Evolutionary conservation across 306 rosid species (phyloP), one percentile per base, ranked within the genome.

Genomic region (Sophora flavescens): DNA sequence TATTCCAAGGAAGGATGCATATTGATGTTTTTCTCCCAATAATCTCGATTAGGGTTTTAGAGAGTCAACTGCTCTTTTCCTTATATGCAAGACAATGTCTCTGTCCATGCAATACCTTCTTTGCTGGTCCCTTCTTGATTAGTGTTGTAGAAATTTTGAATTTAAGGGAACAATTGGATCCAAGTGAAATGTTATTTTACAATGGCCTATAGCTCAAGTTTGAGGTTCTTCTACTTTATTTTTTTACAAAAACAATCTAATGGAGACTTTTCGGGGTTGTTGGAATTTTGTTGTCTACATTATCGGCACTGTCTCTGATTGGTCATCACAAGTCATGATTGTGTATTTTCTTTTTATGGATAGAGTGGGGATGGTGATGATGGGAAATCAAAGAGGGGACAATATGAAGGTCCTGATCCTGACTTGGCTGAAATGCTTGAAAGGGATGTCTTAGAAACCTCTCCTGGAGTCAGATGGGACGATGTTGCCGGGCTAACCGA

Each of bases 381-480:
- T 45, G 96, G 98, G 51, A 96, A 91, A 83, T 63, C 90, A 26
- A 96, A 83, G 90, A 91, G 78, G 80, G 80, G 57, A 35, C 93
- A 91, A 69, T 96, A 96, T 13, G 99, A 91, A 86, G 99, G 99
- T 44, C 99, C 99, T 75, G 98, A 94, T 89, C 89, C 97, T 63
- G 99, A 96, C 54, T 88, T 96, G 87, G 99, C 99, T 63, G 99
- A 85, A 77, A 96, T 96, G 99, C 98, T 96, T 30, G 99, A 92
- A 82, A 88, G 96, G 80, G 99, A 96, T 13, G 98, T 96, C 75
- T 80, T 96, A 81, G 99, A 96, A 84, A 90, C 91, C 47, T 89
- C 96, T 78, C 99, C 98, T 50, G 99, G 99, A 62, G 99, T 96
- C 73, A 91, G 97, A 88, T 96, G 99, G 99, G 99, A 96, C 22